Percentiles rank a stretch among this genome's conserved stretches.
Evolutionary conservation across 108 stramenopile species (phyloP).

Genomic region (Bacterosira constricta): DNA sequence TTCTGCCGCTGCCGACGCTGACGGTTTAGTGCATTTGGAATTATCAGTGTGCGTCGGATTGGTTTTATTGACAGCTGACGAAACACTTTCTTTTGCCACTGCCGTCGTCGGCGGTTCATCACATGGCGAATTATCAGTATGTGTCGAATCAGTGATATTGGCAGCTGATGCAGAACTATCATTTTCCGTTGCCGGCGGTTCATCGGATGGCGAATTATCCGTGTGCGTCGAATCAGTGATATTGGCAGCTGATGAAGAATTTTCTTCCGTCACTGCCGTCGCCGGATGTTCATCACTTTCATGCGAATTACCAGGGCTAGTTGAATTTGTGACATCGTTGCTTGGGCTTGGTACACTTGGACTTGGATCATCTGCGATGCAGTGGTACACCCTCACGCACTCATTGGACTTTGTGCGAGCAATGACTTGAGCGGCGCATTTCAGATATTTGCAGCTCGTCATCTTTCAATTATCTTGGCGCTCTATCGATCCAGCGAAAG

Average conservation of each 20-base stretch:
- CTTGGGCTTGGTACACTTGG: neutral
- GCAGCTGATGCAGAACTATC: too few species aligned
- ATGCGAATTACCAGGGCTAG: neutral
- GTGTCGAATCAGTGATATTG: neutral
- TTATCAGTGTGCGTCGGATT: too few species aligned
- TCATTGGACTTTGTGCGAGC: slow-evolving; percentile 17
- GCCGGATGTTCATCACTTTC: neutral
- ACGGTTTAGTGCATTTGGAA: too few species aligned
- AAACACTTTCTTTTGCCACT: neutral
- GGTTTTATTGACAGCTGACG: neutral
- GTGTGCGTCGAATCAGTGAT: too few species aligned
- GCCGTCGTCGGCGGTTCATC: neutral
- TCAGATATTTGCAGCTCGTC: slow-evolving; percentile 7
- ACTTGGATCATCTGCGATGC: too few species aligned
- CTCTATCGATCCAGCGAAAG: too few species aligned
- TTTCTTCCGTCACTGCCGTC: neutral
- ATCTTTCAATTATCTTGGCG: neutral
- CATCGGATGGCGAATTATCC: too few species aligned
- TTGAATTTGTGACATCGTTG: neutral
- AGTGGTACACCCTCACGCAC: slow-evolving; percentile 7
- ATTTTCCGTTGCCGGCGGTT: too few species aligned
- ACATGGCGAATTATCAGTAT: neutral
- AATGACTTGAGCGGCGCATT: slow-evolving; percentile 20
- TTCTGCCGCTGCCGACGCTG: too few species aligned
- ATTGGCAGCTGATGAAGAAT: neutral